A percentile compares a stretch with the other conserved stretches of the same genome.
phyloP scores from a whole-genome alignment of 495 filamentous ascomycete genomes.

The Penicillium cinerascens region DNA sequence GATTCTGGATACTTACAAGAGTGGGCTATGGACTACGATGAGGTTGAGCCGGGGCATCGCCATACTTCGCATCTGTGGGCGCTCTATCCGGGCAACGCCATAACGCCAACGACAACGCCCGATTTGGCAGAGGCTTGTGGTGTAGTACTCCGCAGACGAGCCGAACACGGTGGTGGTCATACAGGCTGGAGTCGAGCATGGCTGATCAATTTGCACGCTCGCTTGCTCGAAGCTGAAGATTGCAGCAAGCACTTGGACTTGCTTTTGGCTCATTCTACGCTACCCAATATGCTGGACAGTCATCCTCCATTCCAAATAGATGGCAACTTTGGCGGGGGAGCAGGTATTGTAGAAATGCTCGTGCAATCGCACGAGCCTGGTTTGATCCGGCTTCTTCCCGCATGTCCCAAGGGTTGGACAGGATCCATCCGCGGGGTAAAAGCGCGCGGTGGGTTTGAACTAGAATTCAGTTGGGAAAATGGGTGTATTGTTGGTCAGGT shows the following conservation, averaged over 20 bases:
- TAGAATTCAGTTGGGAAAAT: constrained; percentile 36
- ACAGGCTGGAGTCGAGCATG: constrained; percentile 50
- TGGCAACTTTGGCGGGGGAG: constrained; percentile 50
- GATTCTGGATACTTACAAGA: constrained; percentile 45
- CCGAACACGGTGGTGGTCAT: constrained; percentile 42
- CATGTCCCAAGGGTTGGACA: constrained; percentile 37
- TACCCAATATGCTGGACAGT: constrained; percentile 41
- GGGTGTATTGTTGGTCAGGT: constrained; percentile 18
- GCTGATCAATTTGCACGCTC: constrained; percentile 41
- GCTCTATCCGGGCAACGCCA: constrained; percentile 31
- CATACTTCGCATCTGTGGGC: constrained; percentile 49
- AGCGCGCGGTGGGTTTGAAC: constrained; percentile 41
- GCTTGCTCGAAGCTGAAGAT: constrained; percentile 25
- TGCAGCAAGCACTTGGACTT: constrained; percentile 34
- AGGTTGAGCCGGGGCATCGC: constrained; percentile 47
- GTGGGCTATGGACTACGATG: constrained; percentile 45
- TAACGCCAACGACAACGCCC: constrained; percentile 20
- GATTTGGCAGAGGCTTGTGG: constrained; percentile 34
- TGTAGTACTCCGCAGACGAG: constrained; percentile 34
- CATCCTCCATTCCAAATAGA: constrained; percentile 51
- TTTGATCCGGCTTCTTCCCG: constrained; percentile 41
- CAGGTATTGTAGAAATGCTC: constrained; percentile 49
- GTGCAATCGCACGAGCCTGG: constrained; percentile 47
- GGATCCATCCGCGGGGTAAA: constrained; percentile 35
- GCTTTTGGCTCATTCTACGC: constrained; percentile 37